phyloP scores from a whole-genome alignment of 2,329 filamentous ascomycete genomes.

The Trichophyton benhamiae region DNA sequence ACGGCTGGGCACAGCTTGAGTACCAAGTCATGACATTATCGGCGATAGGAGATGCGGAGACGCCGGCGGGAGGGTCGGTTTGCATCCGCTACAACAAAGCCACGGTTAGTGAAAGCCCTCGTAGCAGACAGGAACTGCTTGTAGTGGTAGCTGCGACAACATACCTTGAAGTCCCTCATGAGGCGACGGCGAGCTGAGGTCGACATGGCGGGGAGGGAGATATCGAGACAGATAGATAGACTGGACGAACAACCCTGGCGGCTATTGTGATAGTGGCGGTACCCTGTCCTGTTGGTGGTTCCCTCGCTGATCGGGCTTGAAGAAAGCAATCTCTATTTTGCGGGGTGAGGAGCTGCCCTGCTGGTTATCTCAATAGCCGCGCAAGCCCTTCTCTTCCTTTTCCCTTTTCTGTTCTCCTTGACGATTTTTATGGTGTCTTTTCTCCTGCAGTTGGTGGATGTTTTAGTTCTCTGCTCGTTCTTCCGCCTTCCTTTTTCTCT shows the following conservation, averaged over 20 bases:
- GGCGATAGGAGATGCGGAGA: constrained; percentile 88
- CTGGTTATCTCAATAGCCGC: too few relatives aligned
- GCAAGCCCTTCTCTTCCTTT: too few relatives aligned
- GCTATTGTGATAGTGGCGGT: background rate
- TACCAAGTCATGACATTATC: constrained; percentile 97
- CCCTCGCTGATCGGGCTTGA: too few relatives aligned
- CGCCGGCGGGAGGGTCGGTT: constrained; percentile 90
- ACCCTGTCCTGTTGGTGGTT: background rate
- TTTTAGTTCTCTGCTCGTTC: background rate
- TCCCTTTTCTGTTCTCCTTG: too few relatives aligned
- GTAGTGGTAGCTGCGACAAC: background rate
- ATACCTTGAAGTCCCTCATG: constrained; percentile 98
- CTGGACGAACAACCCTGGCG: background rate
- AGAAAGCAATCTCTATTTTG: too few relatives aligned
- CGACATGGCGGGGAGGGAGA: constrained; percentile 49
- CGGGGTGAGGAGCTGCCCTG: too few relatives aligned
- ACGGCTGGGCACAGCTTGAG: constrained; percentile 22
- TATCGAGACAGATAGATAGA: background rate
- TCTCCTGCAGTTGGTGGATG: background rate
- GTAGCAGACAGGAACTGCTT: background rate
- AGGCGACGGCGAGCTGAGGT: constrained; percentile 88
- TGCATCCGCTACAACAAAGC: constrained; percentile 69
- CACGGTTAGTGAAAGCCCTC: background rate
- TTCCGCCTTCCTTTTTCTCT: background rate
- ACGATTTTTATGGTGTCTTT: background rate